phyloP scores from a whole-genome alignment of 2,329 filamentous ascomycete species.

The Pestalotiopsis sp. region DNA sequence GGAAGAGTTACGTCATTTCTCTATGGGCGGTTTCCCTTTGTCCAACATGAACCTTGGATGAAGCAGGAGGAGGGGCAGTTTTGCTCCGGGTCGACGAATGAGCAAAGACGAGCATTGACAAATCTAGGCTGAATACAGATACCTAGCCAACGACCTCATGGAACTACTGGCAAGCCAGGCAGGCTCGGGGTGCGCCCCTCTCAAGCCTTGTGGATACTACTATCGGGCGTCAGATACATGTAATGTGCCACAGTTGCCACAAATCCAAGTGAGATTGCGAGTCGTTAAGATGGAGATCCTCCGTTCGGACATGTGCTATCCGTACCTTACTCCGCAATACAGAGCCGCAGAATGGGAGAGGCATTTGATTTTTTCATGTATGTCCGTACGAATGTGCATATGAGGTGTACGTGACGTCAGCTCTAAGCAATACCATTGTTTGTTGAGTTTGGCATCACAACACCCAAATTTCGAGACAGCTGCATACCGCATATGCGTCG shows the following conservation, averaged over 20 bases:
- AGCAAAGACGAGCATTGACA: background rate
- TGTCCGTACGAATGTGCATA: too few relatives aligned
- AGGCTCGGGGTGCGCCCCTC: background rate
- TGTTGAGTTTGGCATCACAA: background rate
- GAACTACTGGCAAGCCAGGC: too few relatives aligned
- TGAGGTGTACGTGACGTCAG: background rate
- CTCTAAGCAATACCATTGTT: background rate
- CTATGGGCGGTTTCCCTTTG: background rate
- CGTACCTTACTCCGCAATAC: too few relatives aligned
- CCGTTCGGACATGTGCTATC: background rate
- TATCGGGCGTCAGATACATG: background rate
- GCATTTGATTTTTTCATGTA: too few relatives aligned
- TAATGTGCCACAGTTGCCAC: background rate
- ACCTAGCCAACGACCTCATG: background rate
- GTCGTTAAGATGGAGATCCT: background rate
- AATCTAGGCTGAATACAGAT: slow-evolving; percentile 9
- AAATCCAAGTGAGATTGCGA: background rate
- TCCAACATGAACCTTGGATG: slow-evolving; percentile 7
- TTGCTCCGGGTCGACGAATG: slow-evolving; percentile 3
- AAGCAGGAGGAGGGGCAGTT: slow-evolving; percentile 2
- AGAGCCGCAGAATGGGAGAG: background rate
- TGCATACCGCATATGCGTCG: background rate
- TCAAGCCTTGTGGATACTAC: slow-evolving; percentile 5
- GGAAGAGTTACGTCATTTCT: slow-evolving; percentile 5
- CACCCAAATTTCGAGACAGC: background rate